phyloP scores from a whole-genome alignment of 2,329 filamentous ascomycete species.

The Phialophora expanda region DNA sequence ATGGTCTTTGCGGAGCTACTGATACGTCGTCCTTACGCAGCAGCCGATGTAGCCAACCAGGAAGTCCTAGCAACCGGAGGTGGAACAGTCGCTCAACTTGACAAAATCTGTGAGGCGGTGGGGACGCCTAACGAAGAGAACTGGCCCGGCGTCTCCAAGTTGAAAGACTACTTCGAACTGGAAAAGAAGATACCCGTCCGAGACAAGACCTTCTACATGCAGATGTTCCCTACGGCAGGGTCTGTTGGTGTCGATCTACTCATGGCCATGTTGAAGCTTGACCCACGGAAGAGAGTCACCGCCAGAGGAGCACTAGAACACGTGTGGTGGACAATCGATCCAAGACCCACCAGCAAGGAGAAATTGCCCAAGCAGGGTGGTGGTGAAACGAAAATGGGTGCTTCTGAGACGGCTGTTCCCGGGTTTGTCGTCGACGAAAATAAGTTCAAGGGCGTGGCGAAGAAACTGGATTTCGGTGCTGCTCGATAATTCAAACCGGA shows the following conservation, averaged over 20 bases:
- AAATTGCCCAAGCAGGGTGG: slow-evolving; percentile 80
- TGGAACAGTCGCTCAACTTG: slow-evolving; percentile 73
- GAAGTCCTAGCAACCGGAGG: slow-evolving; percentile 33
- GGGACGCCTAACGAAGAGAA: slow-evolving; percentile 92
- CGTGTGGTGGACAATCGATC: slow-evolving; percentile 82
- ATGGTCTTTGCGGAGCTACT: slow-evolving; percentile 92
- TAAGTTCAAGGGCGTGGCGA: slow-evolving; percentile 73
- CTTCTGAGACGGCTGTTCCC: slow-evolving; percentile 78
- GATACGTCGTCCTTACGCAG: slow-evolving; percentile 79
- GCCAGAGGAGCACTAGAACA: slow-evolving; percentile 80
- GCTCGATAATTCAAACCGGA: slow-evolving; percentile 14
- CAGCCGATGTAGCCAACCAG: slow-evolving; percentile 73
- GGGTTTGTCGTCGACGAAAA: slow-evolving; percentile 66
- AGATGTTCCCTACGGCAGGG: slow-evolving; percentile 79
- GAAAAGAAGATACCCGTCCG: slow-evolving; percentile 62
- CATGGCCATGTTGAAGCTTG: slow-evolving; percentile 80
- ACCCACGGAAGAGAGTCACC: slow-evolving; percentile 83
- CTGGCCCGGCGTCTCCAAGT: slow-evolving; percentile 86
- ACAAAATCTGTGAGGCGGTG: slow-evolving; percentile 80
- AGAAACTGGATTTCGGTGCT: slow-evolving; percentile 77
- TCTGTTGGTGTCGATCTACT: slow-evolving; percentile 84
- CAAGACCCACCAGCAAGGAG: slow-evolving; percentile 79
- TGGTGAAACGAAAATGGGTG: slow-evolving; percentile 71
- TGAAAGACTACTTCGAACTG: slow-evolving; percentile 77
- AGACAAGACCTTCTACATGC: slow-evolving; percentile 73